Evolutionary conservation across 2,329 filamentous ascomycete species (phyloP).

Genomic region (Claviceps sp.): DNA sequence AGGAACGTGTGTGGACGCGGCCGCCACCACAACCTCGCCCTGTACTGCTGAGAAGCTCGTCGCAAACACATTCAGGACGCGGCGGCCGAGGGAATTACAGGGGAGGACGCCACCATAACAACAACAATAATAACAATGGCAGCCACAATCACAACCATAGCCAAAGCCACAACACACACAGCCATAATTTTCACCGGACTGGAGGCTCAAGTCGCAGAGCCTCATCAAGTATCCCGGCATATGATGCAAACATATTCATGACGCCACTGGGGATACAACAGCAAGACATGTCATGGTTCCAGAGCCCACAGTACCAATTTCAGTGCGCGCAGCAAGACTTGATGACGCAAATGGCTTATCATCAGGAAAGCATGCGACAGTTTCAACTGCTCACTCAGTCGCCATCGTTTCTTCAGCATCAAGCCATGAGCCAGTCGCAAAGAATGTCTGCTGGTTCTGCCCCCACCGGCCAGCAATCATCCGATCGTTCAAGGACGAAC

Average conservation of each 20-base stretch:
- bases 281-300: constrained; percentile 38
- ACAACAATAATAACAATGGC: constrained; percentile 22
- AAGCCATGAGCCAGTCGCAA: constrained; percentile 21
- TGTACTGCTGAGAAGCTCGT: constrained; percentile 45
- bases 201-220: constrained; percentile 33
- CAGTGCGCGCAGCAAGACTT: constrained; percentile 27
- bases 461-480: constrained; percentile 17
- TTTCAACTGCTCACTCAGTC: constrained; percentile 23
- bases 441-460: constrained; percentile 14
- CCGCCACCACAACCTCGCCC: constrained; percentile 41
- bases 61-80: constrained; percentile 39
- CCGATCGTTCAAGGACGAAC: constrained; percentile 44
- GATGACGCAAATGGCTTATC: constrained; percentile 28
- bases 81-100: constrained; percentile 35
- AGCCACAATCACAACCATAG: constrained; percentile 23
- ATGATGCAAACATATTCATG: constrained; percentile 36
- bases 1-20: constrained; percentile 48
- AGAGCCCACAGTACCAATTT: constrained; percentile 27
- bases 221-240: constrained; percentile 37
- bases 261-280: constrained; percentile 28
- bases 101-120: constrained; percentile 32
- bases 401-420: constrained; percentile 22
- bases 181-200: constrained; percentile 19
- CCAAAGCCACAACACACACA: constrained; percentile 24
- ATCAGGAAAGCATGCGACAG: constrained; percentile 22